phyloP scores from a whole-genome alignment of 2,329 filamentous ascomycete genomes.

The Chaetomiaceae sp. region DNA sequence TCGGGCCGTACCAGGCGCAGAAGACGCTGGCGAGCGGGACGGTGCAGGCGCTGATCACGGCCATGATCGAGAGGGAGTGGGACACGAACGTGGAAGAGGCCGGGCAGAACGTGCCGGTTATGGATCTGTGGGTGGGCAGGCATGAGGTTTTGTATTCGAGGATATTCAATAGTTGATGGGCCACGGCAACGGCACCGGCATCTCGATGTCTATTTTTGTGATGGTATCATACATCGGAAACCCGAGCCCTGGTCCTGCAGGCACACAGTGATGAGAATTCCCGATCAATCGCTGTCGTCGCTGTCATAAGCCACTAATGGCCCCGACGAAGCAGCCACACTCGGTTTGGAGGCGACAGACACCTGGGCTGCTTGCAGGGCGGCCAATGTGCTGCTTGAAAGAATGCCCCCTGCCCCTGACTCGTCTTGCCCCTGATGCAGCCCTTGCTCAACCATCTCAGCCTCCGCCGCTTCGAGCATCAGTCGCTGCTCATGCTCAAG shows the following conservation, averaged over 20 bases:
- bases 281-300: conserved; percentile 41
- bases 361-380: conserved; percentile 60
- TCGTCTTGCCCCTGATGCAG: conserved; percentile 35
- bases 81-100: conserved; percentile 55
- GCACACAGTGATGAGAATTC: too few relatives aligned
- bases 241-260: too few relatives aligned
- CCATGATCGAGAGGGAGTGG: conserved; percentile 56
- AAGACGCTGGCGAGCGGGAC: conserved; percentile 57
- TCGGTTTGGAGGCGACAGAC: conserved; percentile 48
- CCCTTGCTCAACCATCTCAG: conserved; percentile 35
- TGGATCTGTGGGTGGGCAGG: conserved; percentile 78
- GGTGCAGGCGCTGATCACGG: conserved; percentile 52
- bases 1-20: conserved; percentile 77
- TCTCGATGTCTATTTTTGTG: background rate
- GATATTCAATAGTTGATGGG: conserved; percentile 72
- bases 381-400: conserved; percentile 75
- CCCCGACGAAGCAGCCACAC: conserved; percentile 50
- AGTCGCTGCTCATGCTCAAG: conserved; percentile 55
- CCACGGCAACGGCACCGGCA: too few relatives aligned
- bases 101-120: conserved; percentile 66
- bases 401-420: conserved; percentile 56
- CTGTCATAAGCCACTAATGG: conserved; percentile 86
- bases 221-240: too few relatives aligned
- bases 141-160: conserved; percentile 79
- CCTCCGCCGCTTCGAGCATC: conserved; percentile 52